These are phyloP conservation scores for Colletotrichum sp. DNA, from an alignment of 2,329 filamentous ascomycete species.

Conservation along the genomic window DNA sequence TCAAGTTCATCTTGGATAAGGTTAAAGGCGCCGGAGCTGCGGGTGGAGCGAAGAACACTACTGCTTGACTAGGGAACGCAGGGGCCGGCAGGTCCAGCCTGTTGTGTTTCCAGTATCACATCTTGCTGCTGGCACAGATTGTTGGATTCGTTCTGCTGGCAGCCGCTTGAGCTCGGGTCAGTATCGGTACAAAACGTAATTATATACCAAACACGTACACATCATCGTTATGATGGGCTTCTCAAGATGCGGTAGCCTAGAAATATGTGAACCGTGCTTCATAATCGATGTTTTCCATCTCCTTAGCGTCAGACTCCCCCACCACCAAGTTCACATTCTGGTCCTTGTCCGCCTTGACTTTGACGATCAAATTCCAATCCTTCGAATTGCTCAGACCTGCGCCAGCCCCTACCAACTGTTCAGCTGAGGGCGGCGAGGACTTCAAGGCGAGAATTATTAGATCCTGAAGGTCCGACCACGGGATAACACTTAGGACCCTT, in stretches of 20 bases:
- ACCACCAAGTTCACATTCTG: not conserved
- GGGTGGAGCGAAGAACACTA: not conserved
- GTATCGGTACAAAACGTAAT: not conserved
- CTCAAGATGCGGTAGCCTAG: no score
- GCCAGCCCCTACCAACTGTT: not conserved
- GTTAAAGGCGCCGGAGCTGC: not conserved
- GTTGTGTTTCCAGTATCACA: not conserved
- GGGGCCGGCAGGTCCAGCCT: not conserved
- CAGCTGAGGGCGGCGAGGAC: not conserved
- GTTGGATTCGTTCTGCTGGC: not conserved
- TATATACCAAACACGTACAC: not conserved
- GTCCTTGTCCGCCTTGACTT: not conserved
- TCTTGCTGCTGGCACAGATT: not conserved
- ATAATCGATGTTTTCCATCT: not conserved
- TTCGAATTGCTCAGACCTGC: not conserved
- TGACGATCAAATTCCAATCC: not conserved
- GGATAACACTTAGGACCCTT: not conserved
- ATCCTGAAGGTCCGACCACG: conserved; percentile 6
- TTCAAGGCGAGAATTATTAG: not conserved
- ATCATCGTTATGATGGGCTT: no score
- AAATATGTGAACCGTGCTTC: not conserved
- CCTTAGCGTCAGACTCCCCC: not conserved
- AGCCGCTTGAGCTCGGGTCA: not conserved
- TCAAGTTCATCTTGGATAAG: conserved; percentile 37
- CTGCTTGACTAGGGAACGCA: not conserved